Percentiles rank a stretch among this genome's conserved stretches.
Conservation (phyloP, 495 filamentous ascomycete genomes). For the Daldinia grandis region DNA sequence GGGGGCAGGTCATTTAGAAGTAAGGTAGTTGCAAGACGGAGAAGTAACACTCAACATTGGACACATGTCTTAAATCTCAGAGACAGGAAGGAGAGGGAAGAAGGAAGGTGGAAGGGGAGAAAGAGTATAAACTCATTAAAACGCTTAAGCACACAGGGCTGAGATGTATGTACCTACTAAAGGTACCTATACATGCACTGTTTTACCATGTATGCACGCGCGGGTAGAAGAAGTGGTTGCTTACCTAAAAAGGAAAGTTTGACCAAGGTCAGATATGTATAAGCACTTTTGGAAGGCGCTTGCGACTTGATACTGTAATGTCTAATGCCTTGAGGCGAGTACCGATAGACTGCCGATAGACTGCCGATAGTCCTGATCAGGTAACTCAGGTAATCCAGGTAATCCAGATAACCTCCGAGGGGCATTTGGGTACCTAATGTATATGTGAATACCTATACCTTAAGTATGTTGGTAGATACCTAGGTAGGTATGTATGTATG, state of each 20-base stretch:
- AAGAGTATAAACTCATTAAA: neutral
- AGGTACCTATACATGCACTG: too few relatives aligned
- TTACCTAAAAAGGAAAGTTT: constrained; percentile 1
- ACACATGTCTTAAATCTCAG: neutral
- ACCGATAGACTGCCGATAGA: neutral
- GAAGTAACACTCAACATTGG: neutral
- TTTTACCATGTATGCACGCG: too few relatives aligned
- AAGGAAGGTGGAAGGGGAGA: neutral
- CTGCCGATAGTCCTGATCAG: neutral
- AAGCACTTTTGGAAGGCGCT: neutral
- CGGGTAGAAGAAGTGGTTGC: neutral
- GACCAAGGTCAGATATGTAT: neutral
- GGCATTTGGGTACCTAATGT: neutral
- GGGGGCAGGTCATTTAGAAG: neutral
- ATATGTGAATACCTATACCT: too few relatives aligned
- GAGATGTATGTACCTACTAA: neutral
- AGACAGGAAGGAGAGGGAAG: neutral
- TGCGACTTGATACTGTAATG: neutral
- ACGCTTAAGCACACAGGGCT: neutral
- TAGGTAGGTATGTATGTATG: too few relatives aligned
- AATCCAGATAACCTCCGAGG: neutral
- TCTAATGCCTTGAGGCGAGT: neutral
- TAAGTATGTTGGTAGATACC: too few relatives aligned
- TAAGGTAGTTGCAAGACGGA: neutral
- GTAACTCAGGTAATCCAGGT: neutral